phyloP scores from a whole-genome alignment of 2,329 filamentous ascomycete genomes.

The Anthostomella pinea region DNA sequence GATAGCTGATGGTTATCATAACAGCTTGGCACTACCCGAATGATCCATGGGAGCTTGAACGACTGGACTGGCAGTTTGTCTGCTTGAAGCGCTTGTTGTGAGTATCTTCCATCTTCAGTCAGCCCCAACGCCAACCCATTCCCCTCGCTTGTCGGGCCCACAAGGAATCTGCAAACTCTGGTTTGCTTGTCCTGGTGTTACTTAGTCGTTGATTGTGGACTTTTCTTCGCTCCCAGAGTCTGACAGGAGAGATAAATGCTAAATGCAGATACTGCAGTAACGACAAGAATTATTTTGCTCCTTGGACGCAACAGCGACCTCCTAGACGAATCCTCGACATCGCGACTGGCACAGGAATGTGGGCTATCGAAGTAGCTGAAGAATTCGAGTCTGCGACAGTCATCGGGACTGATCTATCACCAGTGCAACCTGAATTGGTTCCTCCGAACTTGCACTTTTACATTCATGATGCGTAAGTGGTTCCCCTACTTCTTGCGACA shows the following conservation, averaged over 20 bases:
- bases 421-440: slow-evolving; percentile 63
- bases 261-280: slow-evolving; percentile 14
- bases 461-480: slow-evolving; percentile 59
- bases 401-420: slow-evolving; percentile 64
- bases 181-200: too few relatives aligned
- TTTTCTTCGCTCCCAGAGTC: too few relatives aligned
- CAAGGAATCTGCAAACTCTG: too few relatives aligned
- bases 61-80: slow-evolving; percentile 39
- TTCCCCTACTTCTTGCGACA: slow-evolving; percentile 19
- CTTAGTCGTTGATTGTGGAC: too few relatives aligned
- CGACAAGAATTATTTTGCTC: slow-evolving; percentile 42
- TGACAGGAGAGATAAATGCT: background rate
- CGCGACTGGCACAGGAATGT: slow-evolving; percentile 50
- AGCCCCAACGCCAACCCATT: too few relatives aligned
- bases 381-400: slow-evolving; percentile 57
- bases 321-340: slow-evolving; percentile 39
- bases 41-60: slow-evolving; percentile 40
- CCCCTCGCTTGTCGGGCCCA: too few relatives aligned
- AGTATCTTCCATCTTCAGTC: too few relatives aligned
- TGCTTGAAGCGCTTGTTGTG: slow-evolving; percentile 35
- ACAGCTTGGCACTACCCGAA: slow-evolving; percentile 47
- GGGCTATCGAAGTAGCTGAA: slow-evolving; percentile 67
- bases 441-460: slow-evolving; percentile 73
- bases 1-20: slow-evolving; percentile 5
- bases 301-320: slow-evolving; percentile 34